Conservation (phyloP, 371 early-diverging fungal genomes). For the Rhizopus sp. region DNA sequence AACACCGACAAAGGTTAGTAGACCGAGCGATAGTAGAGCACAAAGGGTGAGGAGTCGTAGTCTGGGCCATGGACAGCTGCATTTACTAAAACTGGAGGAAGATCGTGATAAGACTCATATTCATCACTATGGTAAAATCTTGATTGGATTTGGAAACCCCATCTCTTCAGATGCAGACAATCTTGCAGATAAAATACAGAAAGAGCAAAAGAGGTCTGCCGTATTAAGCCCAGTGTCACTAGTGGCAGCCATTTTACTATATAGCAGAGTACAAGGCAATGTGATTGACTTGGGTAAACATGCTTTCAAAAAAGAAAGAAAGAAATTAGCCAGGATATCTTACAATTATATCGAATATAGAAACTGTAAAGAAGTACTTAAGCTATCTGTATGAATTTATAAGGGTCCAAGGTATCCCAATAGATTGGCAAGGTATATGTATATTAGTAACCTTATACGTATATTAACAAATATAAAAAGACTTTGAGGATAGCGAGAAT, state of each 20-base stretch:
- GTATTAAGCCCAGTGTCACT: slow-evolving; percentile 27
- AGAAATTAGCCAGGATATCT: background rate
- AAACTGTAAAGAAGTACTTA: slow-evolving; percentile 20
- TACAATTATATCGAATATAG: background rate
- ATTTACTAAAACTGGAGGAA: slow-evolving; percentile 5
- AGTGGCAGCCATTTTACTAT: slow-evolving; percentile 30
- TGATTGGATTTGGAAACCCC: slow-evolving; percentile 20
- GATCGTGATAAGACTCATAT: slow-evolving; percentile 3
- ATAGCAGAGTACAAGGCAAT: slow-evolving; percentile 25
- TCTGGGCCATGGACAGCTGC: slow-evolving; percentile 16
- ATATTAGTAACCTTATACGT: background rate
- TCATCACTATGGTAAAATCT: slow-evolving; percentile 17
- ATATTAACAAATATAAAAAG: slow-evolving; percentile 5
- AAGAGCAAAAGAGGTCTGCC: slow-evolving; percentile 20
- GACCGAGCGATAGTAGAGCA: slow-evolving; percentile 28
- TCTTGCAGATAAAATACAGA: slow-evolving; percentile 20
- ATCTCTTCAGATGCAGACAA: slow-evolving; percentile 1
- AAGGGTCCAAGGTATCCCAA: slow-evolving; percentile 11
- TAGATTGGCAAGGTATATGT: slow-evolving; percentile 37
- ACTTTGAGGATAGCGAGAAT: slow-evolving; percentile 25
- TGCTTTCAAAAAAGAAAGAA: no score
- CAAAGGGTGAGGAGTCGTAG: slow-evolving; percentile 28
- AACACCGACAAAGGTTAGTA: slow-evolving; percentile 22
- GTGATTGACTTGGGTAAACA: slow-evolving; percentile 24
- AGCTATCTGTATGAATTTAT: slow-evolving; percentile 12